These are phyloP conservation scores for Hippophae rhamnoides DNA, from an alignment of 306 rosid species.

Conservation along the genomic window DNA sequence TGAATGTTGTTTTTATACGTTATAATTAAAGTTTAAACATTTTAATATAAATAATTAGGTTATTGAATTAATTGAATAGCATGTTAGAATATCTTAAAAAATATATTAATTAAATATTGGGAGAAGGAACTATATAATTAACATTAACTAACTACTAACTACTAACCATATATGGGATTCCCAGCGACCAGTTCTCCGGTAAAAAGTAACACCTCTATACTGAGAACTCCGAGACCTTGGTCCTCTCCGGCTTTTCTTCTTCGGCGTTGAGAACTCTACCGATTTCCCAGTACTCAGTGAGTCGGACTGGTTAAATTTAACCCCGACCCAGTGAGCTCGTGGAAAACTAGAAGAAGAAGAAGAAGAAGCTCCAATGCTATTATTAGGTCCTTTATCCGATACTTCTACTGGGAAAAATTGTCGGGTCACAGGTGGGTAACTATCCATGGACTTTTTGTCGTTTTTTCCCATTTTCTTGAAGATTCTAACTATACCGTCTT, in stretches of 20 bases:
- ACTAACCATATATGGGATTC: constrained; percentile 93
- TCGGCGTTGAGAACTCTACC: constrained; percentile 50
- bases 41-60: too few relatives aligned
- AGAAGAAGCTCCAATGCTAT: constrained; percentile 7
- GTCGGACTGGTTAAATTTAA: constrained; percentile 65
- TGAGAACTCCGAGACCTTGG: constrained; percentile 96
- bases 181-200: constrained; percentile 99
- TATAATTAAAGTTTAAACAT: too few relatives aligned
- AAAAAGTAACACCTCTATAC: constrained; percentile 95
- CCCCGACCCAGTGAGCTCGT: constrained; percentile 95
- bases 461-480: constrained; percentile 16
- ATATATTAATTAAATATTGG: too few relatives aligned
- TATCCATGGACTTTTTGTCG: constrained; percentile 26
- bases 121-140: too few relatives aligned
- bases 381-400: constrained; percentile 6
- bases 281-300: constrained; percentile 26
- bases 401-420: constrained; percentile 77
- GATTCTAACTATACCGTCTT: constrained; percentile 20
- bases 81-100: too few relatives aligned
- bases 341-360: constrained; percentile 33
- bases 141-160: background rate
- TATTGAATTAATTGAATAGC: too few relatives aligned
- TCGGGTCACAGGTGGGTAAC: constrained; percentile 45
- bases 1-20: too few relatives aligned
- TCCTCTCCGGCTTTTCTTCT: constrained; percentile 90